Percentiles rank a stretch among this genome's conserved stretches.
These are phyloP conservation scores for Toxicodendron radicans DNA, from an alignment of 345 rosid genomes.

Conservation along the genomic window DNA sequence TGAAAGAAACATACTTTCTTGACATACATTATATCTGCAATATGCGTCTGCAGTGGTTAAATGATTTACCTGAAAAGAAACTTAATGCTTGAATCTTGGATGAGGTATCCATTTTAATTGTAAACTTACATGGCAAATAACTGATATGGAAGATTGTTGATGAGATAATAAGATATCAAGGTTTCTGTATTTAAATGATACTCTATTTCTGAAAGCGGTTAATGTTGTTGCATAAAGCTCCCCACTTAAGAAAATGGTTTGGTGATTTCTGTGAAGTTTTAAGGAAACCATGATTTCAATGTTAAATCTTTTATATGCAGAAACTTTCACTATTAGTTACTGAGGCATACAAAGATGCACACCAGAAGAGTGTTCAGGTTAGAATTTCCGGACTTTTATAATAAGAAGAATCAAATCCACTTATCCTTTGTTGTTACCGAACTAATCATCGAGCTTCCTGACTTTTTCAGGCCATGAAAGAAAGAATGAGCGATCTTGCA, in stretches of 20 bases:
- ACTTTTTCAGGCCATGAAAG: constrained; percentile 76
- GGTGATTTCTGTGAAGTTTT: constrained; percentile 2
- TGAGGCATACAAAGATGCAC: constrained; percentile 93
- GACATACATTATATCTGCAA: not conserved
- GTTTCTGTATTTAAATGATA: not conserved
- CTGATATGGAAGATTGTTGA: not conserved
- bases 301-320: constrained; percentile 37
- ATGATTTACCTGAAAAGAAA: not conserved
- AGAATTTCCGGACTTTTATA: constrained; percentile 5
- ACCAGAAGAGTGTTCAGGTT: constrained; percentile 84
- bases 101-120: not conserved
- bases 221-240: not conserved
- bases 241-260: not conserved
- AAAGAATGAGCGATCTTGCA: constrained; percentile 86
- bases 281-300: not conserved
- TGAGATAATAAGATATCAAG: not conserved
- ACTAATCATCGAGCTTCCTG: not conserved
- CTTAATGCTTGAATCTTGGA: not conserved
- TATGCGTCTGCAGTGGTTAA: not conserved
- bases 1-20: not conserved
- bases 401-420: not conserved
- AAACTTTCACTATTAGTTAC: constrained; percentile 73
- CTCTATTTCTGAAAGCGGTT: not conserved
- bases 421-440: constrained; percentile 3
- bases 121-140: not conserved